Percentiles rank a stretch among this genome's conserved stretches.
Evolutionary conservation across 2,329 filamentous ascomycete species (phyloP).

Genomic region (Sclerotinia glacialis): DNA sequence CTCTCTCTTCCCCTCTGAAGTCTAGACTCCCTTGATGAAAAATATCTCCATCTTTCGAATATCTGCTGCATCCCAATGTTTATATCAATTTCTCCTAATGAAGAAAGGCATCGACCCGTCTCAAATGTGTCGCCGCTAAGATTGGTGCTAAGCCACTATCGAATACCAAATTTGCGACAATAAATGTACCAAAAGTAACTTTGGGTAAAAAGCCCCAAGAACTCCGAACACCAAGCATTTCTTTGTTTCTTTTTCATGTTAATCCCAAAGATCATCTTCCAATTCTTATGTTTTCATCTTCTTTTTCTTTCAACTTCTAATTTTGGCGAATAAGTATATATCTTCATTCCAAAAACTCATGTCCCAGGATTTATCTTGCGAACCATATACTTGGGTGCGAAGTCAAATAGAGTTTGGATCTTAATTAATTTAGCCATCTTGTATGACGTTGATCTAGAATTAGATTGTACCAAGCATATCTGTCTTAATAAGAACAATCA

Average conservation of each 20-base stretch:
- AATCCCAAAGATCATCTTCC: background rate
- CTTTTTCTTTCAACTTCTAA: no score
- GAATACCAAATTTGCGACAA: conserved; percentile 18
- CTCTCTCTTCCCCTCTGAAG: no score
- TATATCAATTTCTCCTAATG: background rate
- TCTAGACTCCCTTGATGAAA: no score
- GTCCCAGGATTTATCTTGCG: background rate
- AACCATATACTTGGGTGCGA: background rate
- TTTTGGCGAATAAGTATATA: background rate
- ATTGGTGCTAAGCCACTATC: conserved; percentile 5
- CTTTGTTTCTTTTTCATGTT: background rate
- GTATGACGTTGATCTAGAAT: conserved; percentile 5
- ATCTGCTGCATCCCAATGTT: background rate
- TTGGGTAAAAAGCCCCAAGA: background rate
- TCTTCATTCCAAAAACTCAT: background rate
- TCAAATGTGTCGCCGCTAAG: background rate
- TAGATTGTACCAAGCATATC: conserved; percentile 3
- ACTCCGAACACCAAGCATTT: conserved; percentile 2
- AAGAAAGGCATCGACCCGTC: background rate
- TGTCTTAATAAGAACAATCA: conserved; percentile 1
- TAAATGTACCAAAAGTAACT: conserved; percentile 7
- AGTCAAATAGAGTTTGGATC: conserved; percentile 1
- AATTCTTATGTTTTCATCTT: background rate
- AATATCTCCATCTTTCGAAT: background rate
- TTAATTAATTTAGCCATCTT: background rate